A percentile compares a stretch with the other conserved stretches of the same genome.
Evolutionary conservation across 2,329 filamentous ascomycete species (phyloP).

Genomic region (Arthroderma sp.): DNA sequence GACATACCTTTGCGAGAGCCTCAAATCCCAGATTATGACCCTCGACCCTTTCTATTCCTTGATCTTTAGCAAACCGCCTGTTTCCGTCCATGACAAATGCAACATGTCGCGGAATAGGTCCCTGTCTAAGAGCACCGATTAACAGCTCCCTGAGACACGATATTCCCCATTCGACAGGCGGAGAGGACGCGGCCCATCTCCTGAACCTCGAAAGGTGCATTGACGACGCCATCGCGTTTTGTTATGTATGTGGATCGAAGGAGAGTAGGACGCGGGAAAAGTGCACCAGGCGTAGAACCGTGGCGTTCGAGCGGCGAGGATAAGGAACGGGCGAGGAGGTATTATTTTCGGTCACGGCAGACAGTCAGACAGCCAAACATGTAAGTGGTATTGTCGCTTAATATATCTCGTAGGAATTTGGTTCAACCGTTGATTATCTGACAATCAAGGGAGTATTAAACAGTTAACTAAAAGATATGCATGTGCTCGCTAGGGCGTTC

Average conservation of each 20-base stretch:
- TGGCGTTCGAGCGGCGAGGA: neutral
- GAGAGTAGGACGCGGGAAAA: neutral
- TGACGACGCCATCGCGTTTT: constrained; percentile 31
- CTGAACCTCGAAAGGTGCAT: constrained; percentile 49
- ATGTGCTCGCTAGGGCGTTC: too few relatives aligned
- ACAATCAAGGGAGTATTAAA: too few relatives aligned
- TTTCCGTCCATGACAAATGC: constrained; percentile 99
- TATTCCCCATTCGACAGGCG: constrained; percentile 82
- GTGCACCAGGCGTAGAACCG: neutral
- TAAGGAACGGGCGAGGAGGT: too few relatives aligned
- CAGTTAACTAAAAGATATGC: too few relatives aligned
- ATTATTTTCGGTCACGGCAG: too few relatives aligned
- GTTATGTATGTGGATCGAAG: neutral
- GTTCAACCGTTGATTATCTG: too few relatives aligned
- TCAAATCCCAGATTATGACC: constrained; percentile 94
- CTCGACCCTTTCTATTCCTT: constrained; percentile 91
- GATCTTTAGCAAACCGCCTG: constrained; percentile 74
- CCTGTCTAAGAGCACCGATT: constrained; percentile 78
- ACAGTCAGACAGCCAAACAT: too few relatives aligned
- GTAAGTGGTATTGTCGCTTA: too few relatives aligned
- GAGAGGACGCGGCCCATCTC: constrained; percentile 73
- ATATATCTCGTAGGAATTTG: too few relatives aligned
- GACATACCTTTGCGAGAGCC: constrained; percentile 63
- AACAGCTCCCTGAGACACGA: constrained; percentile 67
- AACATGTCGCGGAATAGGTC: constrained; percentile 84